Percentiles rank a stretch among this genome's conserved stretches.
Evolutionary conservation across 441 rosid genomes (phyloP).

Genomic region (Raphanus hybrid): DNA sequence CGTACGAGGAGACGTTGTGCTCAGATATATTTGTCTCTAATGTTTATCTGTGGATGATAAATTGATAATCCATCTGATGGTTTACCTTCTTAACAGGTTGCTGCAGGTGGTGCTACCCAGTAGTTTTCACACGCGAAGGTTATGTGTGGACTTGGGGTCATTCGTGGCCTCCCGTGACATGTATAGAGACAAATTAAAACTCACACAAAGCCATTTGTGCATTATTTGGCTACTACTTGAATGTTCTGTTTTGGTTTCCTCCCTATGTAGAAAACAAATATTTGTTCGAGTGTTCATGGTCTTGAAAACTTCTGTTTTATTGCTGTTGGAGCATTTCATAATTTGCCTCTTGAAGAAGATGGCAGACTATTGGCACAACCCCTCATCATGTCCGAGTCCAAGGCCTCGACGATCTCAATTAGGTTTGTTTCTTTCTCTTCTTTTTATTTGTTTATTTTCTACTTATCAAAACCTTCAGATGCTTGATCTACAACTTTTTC

Average conservation of each 20-base stretch:
- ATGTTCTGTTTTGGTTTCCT: slow-evolving; percentile 5
- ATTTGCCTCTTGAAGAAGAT: slow-evolving; percentile 92
- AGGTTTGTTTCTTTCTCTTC: slow-evolving; percentile 55
- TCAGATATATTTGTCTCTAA: not conserved
- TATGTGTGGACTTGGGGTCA: too few species aligned
- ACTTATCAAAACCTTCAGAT: not conserved
- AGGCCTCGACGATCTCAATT: slow-evolving; percentile 74
- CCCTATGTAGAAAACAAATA: slow-evolving; percentile 77
- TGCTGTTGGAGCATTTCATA: slow-evolving; percentile 95
- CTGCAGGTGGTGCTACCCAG: too few species aligned
- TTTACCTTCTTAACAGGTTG: slow-evolving; percentile 56
- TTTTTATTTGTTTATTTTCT: not conserved
- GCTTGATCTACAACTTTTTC: not conserved
- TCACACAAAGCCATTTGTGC: slow-evolving; percentile 73
- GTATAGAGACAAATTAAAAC: too few species aligned
- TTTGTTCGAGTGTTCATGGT: slow-evolving; percentile 95
- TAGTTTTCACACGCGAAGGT: slow-evolving; percentile 15
- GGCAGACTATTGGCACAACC: slow-evolving; percentile 86
- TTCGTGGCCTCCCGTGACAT: too few species aligned
- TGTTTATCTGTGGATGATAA: not conserved
- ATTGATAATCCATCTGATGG: not conserved
- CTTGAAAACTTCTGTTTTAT: slow-evolving; percentile 73
- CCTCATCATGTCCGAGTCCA: slow-evolving; percentile 86
- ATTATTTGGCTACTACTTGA: slow-evolving; percentile 84
- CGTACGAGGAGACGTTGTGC: not conserved